A percentile compares a stretch with the other conserved stretches of the same genome.
Evolutionary conservation across 2,329 filamentous ascomycete genomes (phyloP).

Genomic region (Colletotrichum euphorbiae): DNA sequence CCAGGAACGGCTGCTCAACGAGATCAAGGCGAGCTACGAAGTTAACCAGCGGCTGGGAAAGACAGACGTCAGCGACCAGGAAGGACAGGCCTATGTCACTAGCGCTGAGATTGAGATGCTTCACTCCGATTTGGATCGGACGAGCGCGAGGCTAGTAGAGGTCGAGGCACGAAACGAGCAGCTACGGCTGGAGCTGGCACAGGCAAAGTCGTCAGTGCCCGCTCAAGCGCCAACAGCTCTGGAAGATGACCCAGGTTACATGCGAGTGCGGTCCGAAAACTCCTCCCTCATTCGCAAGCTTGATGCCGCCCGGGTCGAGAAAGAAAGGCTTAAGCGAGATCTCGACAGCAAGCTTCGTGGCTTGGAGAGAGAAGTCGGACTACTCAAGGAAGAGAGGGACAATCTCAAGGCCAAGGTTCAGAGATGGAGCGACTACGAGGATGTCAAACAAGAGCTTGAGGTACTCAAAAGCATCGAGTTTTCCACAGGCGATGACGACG

Average conservation of each 20-base stretch:
- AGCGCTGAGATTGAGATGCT: slow-evolving; percentile 95
- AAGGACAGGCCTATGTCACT: slow-evolving; percentile 73
- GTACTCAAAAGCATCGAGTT: slow-evolving; percentile 99
- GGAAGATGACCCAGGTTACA: slow-evolving; percentile 90
- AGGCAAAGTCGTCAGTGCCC: slow-evolving; percentile 80
- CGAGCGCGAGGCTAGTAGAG: slow-evolving; percentile 86
- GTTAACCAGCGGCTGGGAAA: slow-evolving; percentile 90
- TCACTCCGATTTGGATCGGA: slow-evolving; percentile 89
- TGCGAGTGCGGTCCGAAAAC: slow-evolving; percentile 92
- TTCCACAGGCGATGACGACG: slow-evolving; percentile 86
- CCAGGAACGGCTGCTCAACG: slow-evolving; percentile 90
- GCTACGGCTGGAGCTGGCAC: slow-evolving; percentile 87
- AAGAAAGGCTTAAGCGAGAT: slow-evolving; percentile 81
- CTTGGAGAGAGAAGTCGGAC: slow-evolving; percentile 81
- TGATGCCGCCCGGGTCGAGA: slow-evolving; percentile 85
- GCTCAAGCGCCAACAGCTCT: slow-evolving; percentile 70
- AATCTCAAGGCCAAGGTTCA: slow-evolving; percentile 82
- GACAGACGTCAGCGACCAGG: slow-evolving; percentile 71
- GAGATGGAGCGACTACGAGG: slow-evolving; percentile 94
- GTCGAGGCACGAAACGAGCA: slow-evolving; percentile 96
- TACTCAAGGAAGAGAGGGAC: slow-evolving; percentile 84
- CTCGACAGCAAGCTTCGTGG: slow-evolving; percentile 80
- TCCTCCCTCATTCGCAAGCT: slow-evolving; percentile 90
- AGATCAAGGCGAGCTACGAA: slow-evolving; percentile 97
- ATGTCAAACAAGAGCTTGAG: slow-evolving; percentile 94